Conservation (phyloP, 805 yeast species). For the Komagataella pastoris region DNA sequence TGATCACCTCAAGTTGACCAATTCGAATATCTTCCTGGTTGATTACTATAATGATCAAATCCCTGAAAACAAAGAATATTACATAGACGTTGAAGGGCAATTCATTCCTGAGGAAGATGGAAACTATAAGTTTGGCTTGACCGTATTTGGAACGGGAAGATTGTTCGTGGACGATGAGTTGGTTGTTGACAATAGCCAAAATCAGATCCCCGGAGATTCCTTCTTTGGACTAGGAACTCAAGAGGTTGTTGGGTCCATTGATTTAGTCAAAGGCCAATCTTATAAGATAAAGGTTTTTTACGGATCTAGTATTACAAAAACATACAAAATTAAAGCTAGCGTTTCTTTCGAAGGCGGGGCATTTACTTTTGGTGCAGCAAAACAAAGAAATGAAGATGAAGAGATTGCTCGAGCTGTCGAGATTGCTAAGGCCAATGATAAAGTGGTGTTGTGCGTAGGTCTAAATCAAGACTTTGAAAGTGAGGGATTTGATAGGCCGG, state of each 20-base stretch:
- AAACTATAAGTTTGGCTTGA: constrained; percentile 36
- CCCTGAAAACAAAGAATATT: constrained; percentile 16
- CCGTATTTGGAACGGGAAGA: constrained; percentile 41
- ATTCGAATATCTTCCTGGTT: constrained; percentile 8
- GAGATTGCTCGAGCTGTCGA: constrained; percentile 15
- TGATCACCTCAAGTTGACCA: constrained; percentile 11
- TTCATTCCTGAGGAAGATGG: constrained; percentile 34
- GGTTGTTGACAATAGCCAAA: constrained; percentile 41
- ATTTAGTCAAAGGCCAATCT: constrained; percentile 26
- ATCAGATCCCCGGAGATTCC: constrained; percentile 32
- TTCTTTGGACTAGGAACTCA: constrained; percentile 44
- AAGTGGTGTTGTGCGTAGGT: constrained; percentile 22
- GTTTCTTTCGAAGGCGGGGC: constrained; percentile 10
- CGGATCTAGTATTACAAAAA: constrained; percentile 32
- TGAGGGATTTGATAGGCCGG: constrained; percentile 25
- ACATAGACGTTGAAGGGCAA: constrained; percentile 27
- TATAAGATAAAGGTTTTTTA: constrained; percentile 35
- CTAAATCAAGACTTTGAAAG: constrained; percentile 25
- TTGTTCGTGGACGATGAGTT: constrained; percentile 37
- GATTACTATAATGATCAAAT: constrained; percentile 16
- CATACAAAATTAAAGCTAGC: constrained; percentile 1
- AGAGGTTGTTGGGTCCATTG: constrained; percentile 27
- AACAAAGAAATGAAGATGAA: constrained; percentile 4
- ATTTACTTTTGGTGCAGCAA: constrained; percentile 8
- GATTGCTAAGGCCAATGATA: constrained; percentile 19